Evolutionary conservation across 371 early-diverging fungal species (phyloP), one percentile per base, ranked within the genome.

Genomic region (Chytridiales sp.): DNA sequence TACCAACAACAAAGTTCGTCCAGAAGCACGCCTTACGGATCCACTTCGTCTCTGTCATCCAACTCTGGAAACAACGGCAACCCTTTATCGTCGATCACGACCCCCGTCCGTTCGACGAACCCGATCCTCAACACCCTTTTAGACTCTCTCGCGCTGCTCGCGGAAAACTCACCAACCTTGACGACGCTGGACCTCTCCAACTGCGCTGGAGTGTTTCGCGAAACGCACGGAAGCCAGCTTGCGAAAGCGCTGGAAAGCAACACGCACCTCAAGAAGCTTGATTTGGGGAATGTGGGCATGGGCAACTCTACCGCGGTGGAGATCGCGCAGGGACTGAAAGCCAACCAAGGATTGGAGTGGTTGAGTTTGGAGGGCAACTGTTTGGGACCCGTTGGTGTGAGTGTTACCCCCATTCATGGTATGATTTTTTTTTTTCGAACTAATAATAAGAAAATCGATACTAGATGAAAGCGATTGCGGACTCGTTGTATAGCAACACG

Each of bases 121-220:
- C 75, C 75, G 9, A 63, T 75, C 38, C 51, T 75, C 15, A 73
- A 75, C 32, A 73, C 72, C 47, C 34, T 75, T 22, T 43, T 70
- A 26, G 56, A 67, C 58, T 47, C 72, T 27, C 48, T 75, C 43
- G 29, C 64, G 36, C 63, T 70, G 30, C 48, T 75, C 19, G n/a
- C 29, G 29, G 47, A 56, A 11, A 68, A 75, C 59, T 72, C 72
- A 34, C 59, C 55, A 1, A 26, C 44, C 2, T 39, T 75, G 22
- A 59, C 50, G 4, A 47, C 41, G 6, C 60, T 75, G 35, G 75
- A 75, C 62, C 34, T 72, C 42, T 67, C 55, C 36, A 64, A 75
- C 67, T 29, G 36, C 19, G 11, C 46, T 11, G n/a, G 17, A 17
- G 57, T 72, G 9, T 66, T 75, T 57, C 47, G 68, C 5, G 15